Percentiles rank a stretch among this genome's conserved stretches.
phyloP scores from a whole-genome alignment of 805 yeast genomes.

The Myxozyma nipponensis region DNA sequence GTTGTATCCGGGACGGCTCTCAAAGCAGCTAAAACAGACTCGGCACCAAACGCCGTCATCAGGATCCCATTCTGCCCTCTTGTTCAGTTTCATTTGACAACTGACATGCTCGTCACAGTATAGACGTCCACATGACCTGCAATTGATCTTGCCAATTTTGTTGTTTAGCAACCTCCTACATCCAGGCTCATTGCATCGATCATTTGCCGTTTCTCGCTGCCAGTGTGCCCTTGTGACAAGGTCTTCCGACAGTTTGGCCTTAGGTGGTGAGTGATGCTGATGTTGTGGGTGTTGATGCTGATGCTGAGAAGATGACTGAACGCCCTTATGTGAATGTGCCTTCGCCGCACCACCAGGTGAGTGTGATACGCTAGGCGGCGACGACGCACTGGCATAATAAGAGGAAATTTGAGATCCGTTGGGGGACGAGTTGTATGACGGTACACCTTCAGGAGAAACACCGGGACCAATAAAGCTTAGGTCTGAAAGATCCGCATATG shows the following conservation, averaged over 20 bases:
- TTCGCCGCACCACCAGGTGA: background rate
- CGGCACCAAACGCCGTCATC: conserved; percentile 60
- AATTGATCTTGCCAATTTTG: conserved; percentile 59
- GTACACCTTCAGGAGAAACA: conserved; percentile 5
- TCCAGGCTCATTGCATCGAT: conserved; percentile 41
- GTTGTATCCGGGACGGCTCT: conserved; percentile 50
- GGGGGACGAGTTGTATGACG: conserved; percentile 13
- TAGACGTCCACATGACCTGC: conserved; percentile 71
- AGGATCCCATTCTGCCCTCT: conserved; percentile 47
- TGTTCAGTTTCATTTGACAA: conserved; percentile 50
- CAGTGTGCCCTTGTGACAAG: conserved; percentile 52
- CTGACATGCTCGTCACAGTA: conserved; percentile 64
- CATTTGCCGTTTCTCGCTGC: conserved; percentile 48
- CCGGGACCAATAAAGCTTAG: conserved; percentile 16
- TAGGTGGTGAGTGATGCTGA: background rate
- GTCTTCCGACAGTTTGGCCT: conserved; percentile 33
- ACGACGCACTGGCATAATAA: background rate
- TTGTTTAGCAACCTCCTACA: conserved; percentile 48
- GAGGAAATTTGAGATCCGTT: conserved; percentile 6
- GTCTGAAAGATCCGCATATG: conserved; percentile 52
- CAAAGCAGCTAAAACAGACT: conserved; percentile 64
- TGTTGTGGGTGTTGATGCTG: conserved; percentile 1
- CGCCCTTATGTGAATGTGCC: background rate
- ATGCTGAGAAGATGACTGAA: background rate
- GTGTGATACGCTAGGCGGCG: background rate